Evolutionary conservation across 768 basidiomycete genomes (phyloP), one percentile per base, ranked within the genome.

Genomic region (Chiua virens): DNA sequence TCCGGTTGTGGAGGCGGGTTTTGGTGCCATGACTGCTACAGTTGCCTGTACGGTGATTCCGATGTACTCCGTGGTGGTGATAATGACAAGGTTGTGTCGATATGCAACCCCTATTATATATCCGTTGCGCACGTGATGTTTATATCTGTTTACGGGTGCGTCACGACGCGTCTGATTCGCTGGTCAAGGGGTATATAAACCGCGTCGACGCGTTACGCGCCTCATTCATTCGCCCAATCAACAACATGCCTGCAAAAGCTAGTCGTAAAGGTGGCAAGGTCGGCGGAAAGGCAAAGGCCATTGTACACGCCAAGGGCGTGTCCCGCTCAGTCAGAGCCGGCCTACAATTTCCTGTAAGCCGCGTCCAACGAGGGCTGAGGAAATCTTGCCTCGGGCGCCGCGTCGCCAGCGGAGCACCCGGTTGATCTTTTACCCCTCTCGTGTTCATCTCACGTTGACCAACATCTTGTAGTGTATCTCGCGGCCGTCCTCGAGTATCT

Each of bases 401-500:
- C 66, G 83, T 96, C 58, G 92, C 91, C 68, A 84, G 85, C 53
- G 92, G 92, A 71, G 89, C 92, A 59, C 91, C 87, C 64, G 87
- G 87, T 88, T 54, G 20, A 1, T 21, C 37, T 39, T 17, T 17
- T 35, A 1, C 30, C 13, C 22, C 74, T 67, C 11, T n/a, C 23
- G 10, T 20, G 10, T 46, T 22, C n/a, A 6, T 15, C 2, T 15
- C 28, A 46, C 32, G 25, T 13, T 32, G 32, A 28, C 11, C 8
- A 5, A 38, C 1, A 10, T 0, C 8, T 7, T n/a, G 34, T 61
- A 89, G 90, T 95, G 42, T 95, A 95, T 73, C 86, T 94, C 57
- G 92, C 91, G 46, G 91, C 91, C 41, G 92, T 94, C 51, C 85
- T 95, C 52, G 93, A 94, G 67, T 92, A 96, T 72, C 81, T 95